Base-by-base conservation (phyloP, 805 yeast species). In the Priceomyces fermenticarens region DNA sequence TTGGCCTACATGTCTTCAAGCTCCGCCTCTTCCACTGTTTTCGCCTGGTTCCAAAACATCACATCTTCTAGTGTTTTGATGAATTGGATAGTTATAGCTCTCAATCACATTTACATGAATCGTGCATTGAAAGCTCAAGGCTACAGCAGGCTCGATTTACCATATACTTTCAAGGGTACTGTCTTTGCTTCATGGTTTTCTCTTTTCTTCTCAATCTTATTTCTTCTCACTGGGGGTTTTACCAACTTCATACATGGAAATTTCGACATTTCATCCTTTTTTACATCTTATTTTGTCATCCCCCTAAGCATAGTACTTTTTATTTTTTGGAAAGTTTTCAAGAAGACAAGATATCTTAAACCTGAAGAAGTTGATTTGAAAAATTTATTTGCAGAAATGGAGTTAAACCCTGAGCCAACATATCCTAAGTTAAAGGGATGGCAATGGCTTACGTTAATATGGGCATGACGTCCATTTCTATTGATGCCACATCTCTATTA, bases 51-150 rank as follows among this genome's bases (percentile, higher is more conserved):
- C 51, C 66, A 61, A 46, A 43, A 41, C n/a, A 41, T 62, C 11
- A 49, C 61, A 1, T 59, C 67, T 10, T 54, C 65, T 5, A 53
- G 57, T 39, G 40, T 55, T 25, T 45, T 64, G 35, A 36, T 61
- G 5, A 53, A 52, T 31, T 64, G 68, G 68, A 53, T 57, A 15
- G 37, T 51, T 15, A 60, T 62, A 29, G 45, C 63, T 4, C 42
- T 51, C 10, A 61, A 56, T 40, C 68, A 63, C 47, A 57, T 63
- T 25, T 42, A 35, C 13, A 41, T 61, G 55, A 41, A 51, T 1
- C 53, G 60, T 32, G 74, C 70, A 0, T 48, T 70, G 56, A 66
- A 58, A 44, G 72, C 62, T 3, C 75, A 71, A 47, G 70, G 70
- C 29, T 53, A 53, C 36, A 27, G 53, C 8, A 49, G 63, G 46